Evolutionary conservation across 1,284 basidiomycete species (phyloP).

Genomic region (Apiotrichum sp.): DNA sequence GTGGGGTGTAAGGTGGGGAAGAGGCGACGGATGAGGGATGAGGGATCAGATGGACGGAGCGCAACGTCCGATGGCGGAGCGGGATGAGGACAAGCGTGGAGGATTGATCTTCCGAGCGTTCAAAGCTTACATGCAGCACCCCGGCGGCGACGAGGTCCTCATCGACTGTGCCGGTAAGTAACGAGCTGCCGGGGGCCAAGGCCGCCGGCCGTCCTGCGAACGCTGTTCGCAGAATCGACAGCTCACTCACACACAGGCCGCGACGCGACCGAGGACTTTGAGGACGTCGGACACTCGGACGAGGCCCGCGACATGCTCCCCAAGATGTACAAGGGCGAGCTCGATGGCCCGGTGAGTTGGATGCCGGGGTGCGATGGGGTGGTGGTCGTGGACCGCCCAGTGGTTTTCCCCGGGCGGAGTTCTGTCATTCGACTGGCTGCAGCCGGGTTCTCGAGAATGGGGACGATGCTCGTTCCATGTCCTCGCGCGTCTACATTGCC

Average conservation of each 20-base stretch:
- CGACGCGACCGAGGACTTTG: constrained; percentile 97
- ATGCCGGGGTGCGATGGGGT: too few relatives aligned
- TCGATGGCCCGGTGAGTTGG: constrained; percentile 56
- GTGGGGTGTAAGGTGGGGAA: background rate
- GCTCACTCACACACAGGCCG: constrained; percentile 49
- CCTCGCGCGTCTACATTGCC: too few relatives aligned
- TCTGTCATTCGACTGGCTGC: too few relatives aligned
- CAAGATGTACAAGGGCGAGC: constrained; percentile 69
- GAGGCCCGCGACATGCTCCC: constrained; percentile 87
- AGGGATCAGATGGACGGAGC: background rate
- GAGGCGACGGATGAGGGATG: background rate
- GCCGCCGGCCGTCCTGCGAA: too few relatives aligned
- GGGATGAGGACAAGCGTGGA: background rate
- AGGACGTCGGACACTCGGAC: constrained; percentile 98
- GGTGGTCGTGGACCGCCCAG: too few relatives aligned
- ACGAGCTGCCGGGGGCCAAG: background rate
- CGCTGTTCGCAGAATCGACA: too few relatives aligned
- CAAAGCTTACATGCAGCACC: constrained; percentile 59
- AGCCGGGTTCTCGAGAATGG: too few relatives aligned
- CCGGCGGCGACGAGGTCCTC: constrained; percentile 96
- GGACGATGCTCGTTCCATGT: too few relatives aligned
- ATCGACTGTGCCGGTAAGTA: constrained; percentile 81
- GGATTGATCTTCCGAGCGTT: background rate
- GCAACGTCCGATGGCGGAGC: background rate
- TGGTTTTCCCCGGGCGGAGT: too few relatives aligned